These are phyloP conservation scores for Cornus controversa DNA, from an alignment of 148 eudicot species.

Conservation along the genomic window DNA sequence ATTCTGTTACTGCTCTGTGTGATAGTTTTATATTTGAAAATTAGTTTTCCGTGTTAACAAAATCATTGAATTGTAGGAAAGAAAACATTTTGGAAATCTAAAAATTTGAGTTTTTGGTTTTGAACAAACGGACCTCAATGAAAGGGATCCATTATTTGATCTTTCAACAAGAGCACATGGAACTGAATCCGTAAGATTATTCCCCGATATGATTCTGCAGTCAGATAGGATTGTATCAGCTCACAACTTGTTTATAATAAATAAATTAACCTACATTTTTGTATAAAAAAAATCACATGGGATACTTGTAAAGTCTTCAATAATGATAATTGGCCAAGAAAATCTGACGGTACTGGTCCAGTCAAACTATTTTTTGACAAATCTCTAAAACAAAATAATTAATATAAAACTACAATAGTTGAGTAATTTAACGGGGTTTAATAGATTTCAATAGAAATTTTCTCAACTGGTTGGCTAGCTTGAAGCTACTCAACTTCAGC, in stretches of 20 bases:
- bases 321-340: neutral
- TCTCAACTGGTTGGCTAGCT: too few relatives aligned
- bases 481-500: too few relatives aligned
- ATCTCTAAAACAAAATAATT: neutral
- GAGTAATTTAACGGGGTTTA: too few relatives aligned
- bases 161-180: constrained; percentile 2
- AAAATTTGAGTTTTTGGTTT: too few relatives aligned
- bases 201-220: constrained; percentile 2
- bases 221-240: neutral
- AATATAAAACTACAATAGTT: neutral
- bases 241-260: neutral
- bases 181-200: constrained; percentile 9
- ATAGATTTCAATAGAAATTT: too few relatives aligned
- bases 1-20: too few relatives aligned
- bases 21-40: too few relatives aligned
- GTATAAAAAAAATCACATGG: too few relatives aligned
- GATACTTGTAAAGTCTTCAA: neutral
- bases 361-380: constrained; percentile 5
- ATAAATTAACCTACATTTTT: neutral
- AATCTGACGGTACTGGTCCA: constrained; percentile 10
- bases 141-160: neutral
- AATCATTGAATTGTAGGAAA: too few relatives aligned
- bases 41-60: too few relatives aligned
- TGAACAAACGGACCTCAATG: neutral
- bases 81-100: too few relatives aligned